These are phyloP conservation scores for Mycena kentingensis DNA, from an alignment of 768 basidiomycete genomes.

Conservation along the genomic window DNA sequence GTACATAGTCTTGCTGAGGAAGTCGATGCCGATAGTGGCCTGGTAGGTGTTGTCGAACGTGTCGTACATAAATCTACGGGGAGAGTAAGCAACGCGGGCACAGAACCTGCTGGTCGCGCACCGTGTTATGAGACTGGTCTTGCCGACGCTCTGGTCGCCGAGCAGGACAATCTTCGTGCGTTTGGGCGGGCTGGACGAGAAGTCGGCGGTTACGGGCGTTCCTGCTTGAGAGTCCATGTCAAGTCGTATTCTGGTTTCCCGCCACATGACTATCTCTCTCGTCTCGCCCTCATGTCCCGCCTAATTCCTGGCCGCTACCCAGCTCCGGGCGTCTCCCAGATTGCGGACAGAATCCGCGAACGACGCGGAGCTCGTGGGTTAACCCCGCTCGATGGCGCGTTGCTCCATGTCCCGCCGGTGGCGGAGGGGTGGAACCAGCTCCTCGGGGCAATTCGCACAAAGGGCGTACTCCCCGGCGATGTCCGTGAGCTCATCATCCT, in stretches of 20 bases:
- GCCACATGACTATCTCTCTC: no score
- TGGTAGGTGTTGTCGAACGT: conserved; percentile 99
- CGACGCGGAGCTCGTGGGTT: conserved; percentile 51
- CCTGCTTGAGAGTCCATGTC: conserved; percentile 57
- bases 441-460: conserved; percentile 50
- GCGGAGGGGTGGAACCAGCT: conserved; percentile 55
- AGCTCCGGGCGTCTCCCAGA: conserved; percentile 40
- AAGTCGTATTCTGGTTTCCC: no score
- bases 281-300: no score
- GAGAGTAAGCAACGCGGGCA: conserved; percentile 7
- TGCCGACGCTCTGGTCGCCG: conserved; percentile 97
- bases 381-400: conserved; percentile 50
- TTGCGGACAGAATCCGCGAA: conserved; percentile 52
- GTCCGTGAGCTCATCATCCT: conserved; percentile 57
- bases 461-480: conserved; percentile 48
- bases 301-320: conserved; percentile 49
- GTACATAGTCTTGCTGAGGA: conserved; percentile 99
- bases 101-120: conserved; percentile 37
- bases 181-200: conserved; percentile 87
- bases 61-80: conserved; percentile 92
- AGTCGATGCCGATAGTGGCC: conserved; percentile 98
- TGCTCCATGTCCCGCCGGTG: conserved; percentile 50
- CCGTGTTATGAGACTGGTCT: conserved; percentile 98
- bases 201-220: conserved; percentile 77
- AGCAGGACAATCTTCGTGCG: conserved; percentile 96